Evolutionary conservation across 2,329 filamentous ascomycete species (phyloP).

Genomic region (Taxawa tesnikishii): DNA sequence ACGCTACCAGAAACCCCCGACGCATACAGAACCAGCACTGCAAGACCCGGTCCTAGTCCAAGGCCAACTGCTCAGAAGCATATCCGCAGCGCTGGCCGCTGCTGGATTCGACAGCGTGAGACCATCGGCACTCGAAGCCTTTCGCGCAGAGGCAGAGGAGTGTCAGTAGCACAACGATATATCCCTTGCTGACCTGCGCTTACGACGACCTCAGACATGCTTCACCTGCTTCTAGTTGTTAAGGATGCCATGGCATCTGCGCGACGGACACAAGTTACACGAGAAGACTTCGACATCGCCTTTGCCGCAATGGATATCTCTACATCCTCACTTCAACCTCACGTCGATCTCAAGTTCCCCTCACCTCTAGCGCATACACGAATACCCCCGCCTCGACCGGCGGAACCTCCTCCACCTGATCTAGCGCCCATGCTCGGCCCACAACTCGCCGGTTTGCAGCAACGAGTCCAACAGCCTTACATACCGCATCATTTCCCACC

Average conservation of each 20-base stretch:
- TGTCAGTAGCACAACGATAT: constrained; percentile 31
- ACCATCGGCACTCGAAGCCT: constrained; percentile 43
- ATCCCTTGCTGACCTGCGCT: neutral
- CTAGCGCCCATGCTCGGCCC: constrained; percentile 39
- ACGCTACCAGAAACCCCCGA: constrained; percentile 13
- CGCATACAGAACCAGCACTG: constrained; percentile 20
- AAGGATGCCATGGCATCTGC: constrained; percentile 45
- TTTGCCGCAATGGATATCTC: constrained; percentile 27
- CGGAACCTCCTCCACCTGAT: constrained; percentile 27
- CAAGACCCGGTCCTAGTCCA: constrained; percentile 42
- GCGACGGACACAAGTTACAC: constrained; percentile 42
- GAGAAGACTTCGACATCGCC: constrained; percentile 46
- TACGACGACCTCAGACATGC: constrained; percentile 33
- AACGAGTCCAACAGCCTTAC: constrained; percentile 32
- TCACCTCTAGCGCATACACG: constrained; percentile 21
- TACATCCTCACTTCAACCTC: constrained; percentile 25
- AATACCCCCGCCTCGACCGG: constrained; percentile 27
- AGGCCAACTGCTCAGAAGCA: constrained; percentile 41
- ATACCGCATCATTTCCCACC: constrained; percentile 49
- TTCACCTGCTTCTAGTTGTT: constrained; percentile 40
- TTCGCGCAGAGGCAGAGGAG: constrained; percentile 43
- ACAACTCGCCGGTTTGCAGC: constrained; percentile 36
- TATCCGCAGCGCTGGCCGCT: constrained; percentile 38
- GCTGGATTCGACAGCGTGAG: constrained; percentile 44
- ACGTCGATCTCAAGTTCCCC: constrained; percentile 26